A percentile compares a stretch with the other conserved stretches of the same genome.
phyloP scores from a whole-genome alignment of 148 eudicot genomes.

The Chenopodium berlandieri region DNA sequence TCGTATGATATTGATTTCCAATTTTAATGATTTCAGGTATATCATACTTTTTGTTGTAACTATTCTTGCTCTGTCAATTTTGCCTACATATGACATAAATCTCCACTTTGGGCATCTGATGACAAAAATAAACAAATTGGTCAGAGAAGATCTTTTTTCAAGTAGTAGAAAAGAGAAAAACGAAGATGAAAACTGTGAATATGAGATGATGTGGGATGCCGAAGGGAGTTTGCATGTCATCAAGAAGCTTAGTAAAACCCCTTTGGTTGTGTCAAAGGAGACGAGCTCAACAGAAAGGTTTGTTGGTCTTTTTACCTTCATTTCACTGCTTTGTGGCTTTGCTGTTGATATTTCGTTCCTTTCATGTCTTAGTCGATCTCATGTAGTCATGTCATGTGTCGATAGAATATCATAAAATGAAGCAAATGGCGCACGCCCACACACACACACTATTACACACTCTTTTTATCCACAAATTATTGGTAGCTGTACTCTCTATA shows the following conservation, averaged over 20 bases:
- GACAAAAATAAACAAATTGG: conserved; percentile 35
- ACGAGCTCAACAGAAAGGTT: conserved; percentile 57
- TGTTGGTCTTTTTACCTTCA: neutral
- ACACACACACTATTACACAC: neutral
- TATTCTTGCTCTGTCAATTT: conserved; percentile 51
- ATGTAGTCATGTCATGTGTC: neutral
- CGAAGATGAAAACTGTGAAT: conserved; percentile 84
- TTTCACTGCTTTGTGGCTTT: neutral
- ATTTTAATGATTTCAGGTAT: conserved; percentile 59
- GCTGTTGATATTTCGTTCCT: neutral
- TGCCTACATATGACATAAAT: conserved; percentile 64
- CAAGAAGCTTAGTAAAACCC: conserved; percentile 44
- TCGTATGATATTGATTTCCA: conserved; percentile 24
- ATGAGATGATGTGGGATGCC: conserved; percentile 96
- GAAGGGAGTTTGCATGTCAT: conserved; percentile 93
- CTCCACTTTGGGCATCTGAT: conserved; percentile 30
- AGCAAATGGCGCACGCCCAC: too few species aligned
- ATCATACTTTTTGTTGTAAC: conserved; percentile 60
- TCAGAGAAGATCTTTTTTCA: conserved; percentile 26
- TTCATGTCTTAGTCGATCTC: neutral
- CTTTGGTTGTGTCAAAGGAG: conserved; percentile 45
- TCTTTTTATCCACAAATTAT: neutral
- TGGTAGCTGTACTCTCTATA: neutral
- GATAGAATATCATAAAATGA: neutral
- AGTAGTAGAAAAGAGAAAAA: conserved; percentile 61